Evolutionary conservation across 257 asterid species (phyloP).

Genomic region (Dorcoceras hygrometricum): DNA sequence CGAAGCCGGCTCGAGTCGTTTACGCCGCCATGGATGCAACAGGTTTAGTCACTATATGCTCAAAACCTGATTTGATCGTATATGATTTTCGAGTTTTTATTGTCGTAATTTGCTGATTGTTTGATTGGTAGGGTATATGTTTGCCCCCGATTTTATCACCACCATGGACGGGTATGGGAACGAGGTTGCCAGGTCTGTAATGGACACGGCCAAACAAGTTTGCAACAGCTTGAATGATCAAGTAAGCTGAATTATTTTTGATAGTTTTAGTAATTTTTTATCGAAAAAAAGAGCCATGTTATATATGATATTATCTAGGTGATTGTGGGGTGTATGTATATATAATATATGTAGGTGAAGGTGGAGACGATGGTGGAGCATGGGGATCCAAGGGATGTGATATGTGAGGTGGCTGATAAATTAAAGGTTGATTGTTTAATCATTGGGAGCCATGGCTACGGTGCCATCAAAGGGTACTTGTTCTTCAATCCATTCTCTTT

Average conservation of each 20-base stretch:
- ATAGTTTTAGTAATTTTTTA: background rate
- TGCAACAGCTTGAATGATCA: slow-evolving; percentile 34
- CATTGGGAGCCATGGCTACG: slow-evolving; percentile 72
- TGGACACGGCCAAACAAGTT: slow-evolving; percentile 42
- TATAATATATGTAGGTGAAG: slow-evolving; percentile 60
- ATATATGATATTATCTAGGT: too few species aligned
- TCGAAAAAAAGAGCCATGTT: too few species aligned
- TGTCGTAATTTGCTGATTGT: too few species aligned
- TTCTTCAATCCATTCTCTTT: background rate
- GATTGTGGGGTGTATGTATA: slow-evolving; percentile 21
- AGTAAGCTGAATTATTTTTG: slow-evolving; percentile 23
- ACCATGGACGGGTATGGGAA: slow-evolving; percentile 47
- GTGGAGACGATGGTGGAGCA: slow-evolving; percentile 58
- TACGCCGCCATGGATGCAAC: slow-evolving; percentile 51
- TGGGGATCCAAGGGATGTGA: slow-evolving; percentile 83
- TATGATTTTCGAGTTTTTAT: background rate
- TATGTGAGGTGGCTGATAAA: slow-evolving; percentile 53
- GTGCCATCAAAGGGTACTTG: slow-evolving; percentile 65
- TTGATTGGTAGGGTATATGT: slow-evolving; percentile 42
- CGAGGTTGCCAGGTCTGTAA: slow-evolving; percentile 43
- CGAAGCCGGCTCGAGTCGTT: slow-evolving; percentile 37
- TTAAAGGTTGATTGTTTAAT: slow-evolving; percentile 60
- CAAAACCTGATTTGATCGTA: background rate
- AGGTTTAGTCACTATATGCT: slow-evolving; percentile 35
- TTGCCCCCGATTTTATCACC: slow-evolving; percentile 41